Base-by-base conservation (phyloP, 176 grass and related monocot genomes). In the Saccharum spontaneum region DNA sequence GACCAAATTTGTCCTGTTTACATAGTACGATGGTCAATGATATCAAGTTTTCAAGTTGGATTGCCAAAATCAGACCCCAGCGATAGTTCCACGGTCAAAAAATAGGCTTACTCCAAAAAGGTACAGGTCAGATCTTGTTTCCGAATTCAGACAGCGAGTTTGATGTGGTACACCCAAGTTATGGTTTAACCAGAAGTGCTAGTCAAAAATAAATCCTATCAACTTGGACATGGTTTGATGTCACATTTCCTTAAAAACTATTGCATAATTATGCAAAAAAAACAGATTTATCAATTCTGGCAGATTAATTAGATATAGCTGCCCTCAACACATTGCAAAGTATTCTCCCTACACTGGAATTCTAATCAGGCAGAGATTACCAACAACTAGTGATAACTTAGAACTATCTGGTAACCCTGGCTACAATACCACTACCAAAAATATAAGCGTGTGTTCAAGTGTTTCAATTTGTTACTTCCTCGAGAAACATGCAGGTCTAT, bases 151-250 rank as follows among this genome's bases (percentile, higher is more conserved):
- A 54, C n/a, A n/a, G n/a, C 22, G 10, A 50, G 65, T n/a, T 33
- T 45, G 50, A 62, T 20, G 22, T 45, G 18, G 36, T 34, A 38
- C 24, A 40, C 52, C 39, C 8, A 88, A 52, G 20, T 60, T 82
- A 13, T 44, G 45, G 10, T 77, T 82, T 28, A 82, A 74, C 86
- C 52, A 48, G 23, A 69, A 66, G 30, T 75, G 36, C 63, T 82
- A 13, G 26, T 34, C 33, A 68, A 9, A 75, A 76, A 88, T 13
- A 83, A 41, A 40, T 50, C 45, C 16, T 20, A 63, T 14, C 7
- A 63, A 52, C 38, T 26, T 48, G 23, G 7, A 83, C 5, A 55
- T 57, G 60, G 24, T 57, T 78, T 78, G 76, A 83, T 23, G 36
- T 17, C 15, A 83, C 31, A 23, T 63, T n/a, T 61, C 26, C 16